Evolutionary conservation across 164 flowering plant species (phyloP).

Genomic region (Berberis thunbergii): DNA sequence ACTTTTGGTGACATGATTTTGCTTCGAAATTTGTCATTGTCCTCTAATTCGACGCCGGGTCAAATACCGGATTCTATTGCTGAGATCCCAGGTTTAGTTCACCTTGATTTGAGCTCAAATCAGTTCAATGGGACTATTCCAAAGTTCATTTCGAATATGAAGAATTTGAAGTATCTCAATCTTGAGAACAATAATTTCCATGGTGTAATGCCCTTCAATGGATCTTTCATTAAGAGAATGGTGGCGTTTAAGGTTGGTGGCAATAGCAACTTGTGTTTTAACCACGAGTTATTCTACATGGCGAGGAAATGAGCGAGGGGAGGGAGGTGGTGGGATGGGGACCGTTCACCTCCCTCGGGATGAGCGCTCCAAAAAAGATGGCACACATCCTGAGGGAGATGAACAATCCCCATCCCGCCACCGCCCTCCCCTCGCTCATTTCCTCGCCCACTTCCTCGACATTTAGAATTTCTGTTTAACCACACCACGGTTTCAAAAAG

Average conservation of each 20-base stretch:
- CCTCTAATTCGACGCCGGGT: conserved; percentile 67
- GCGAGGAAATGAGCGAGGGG: too few species aligned
- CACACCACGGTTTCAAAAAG: conserved; percentile 45
- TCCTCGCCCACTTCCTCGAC: too few species aligned
- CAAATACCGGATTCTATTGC: conserved; percentile 55
- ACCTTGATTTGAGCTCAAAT: conserved; percentile 80
- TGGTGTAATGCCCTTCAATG: conserved; percentile 86
- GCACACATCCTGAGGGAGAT: too few species aligned
- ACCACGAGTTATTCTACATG: too few species aligned
- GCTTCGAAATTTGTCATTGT: conserved; percentile 51
- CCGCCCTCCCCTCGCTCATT: too few species aligned
- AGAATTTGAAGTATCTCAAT: conserved; percentile 60
- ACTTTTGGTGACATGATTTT: conserved; percentile 56
- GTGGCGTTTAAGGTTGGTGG: conserved; percentile 63
- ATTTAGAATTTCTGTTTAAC: too few species aligned
- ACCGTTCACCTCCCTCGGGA: too few species aligned
- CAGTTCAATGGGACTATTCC: conserved; percentile 87
- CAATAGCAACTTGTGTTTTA: conserved; percentile 72
- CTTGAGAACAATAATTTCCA: conserved; percentile 65
- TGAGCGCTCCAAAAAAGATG: too few species aligned
- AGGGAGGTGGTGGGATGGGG: too few species aligned
- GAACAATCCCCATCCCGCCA: too few species aligned
- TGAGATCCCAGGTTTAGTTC: conserved; percentile 40
- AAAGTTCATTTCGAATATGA: conserved; percentile 46
- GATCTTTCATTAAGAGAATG: conserved; percentile 45